phyloP scores from a whole-genome alignment of 805 yeast species.

The Priceomyces carsonii region DNA sequence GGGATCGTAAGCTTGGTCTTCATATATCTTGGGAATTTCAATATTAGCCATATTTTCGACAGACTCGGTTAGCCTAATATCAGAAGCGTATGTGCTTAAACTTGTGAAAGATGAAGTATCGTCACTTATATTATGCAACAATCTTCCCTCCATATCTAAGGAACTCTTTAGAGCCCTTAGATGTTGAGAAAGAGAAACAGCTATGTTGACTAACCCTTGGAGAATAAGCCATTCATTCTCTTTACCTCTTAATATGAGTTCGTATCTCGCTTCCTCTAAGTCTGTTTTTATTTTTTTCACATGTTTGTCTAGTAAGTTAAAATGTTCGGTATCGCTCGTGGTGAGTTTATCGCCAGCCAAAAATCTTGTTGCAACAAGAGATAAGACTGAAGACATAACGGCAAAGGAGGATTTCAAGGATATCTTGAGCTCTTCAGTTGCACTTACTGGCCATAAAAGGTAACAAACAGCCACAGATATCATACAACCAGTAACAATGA shows the following conservation, averaged over 20 bases:
- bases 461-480: conserved; percentile 63
- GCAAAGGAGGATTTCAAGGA: conserved; percentile 53
- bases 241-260: conserved; percentile 53
- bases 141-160: conserved; percentile 63
- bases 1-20: conserved; percentile 19
- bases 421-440: conserved; percentile 45
- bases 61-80: conserved; percentile 22
- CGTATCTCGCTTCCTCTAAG: conserved; percentile 63
- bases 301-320: conserved; percentile 39
- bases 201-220: conserved; percentile 49
- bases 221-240: conserved; percentile 53
- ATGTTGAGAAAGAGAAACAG: conserved; percentile 53
- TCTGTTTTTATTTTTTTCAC: conserved; percentile 38
- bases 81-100: conserved; percentile 21
- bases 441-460: conserved; percentile 63
- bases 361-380: conserved; percentile 49
- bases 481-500: conserved; percentile 61
- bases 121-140: conserved; percentile 35
- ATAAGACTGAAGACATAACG: conserved; percentile 50
- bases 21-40: conserved; percentile 20
- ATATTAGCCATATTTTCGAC: conserved; percentile 21
- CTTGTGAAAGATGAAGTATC: conserved; percentile 18
- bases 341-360: conserved; percentile 47
- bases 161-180: conserved; percentile 70
- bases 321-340: conserved; percentile 36